Conservation (phyloP, 2,329 filamentous ascomycete genomes). For the Phyllosticta capitalensis region DNA sequence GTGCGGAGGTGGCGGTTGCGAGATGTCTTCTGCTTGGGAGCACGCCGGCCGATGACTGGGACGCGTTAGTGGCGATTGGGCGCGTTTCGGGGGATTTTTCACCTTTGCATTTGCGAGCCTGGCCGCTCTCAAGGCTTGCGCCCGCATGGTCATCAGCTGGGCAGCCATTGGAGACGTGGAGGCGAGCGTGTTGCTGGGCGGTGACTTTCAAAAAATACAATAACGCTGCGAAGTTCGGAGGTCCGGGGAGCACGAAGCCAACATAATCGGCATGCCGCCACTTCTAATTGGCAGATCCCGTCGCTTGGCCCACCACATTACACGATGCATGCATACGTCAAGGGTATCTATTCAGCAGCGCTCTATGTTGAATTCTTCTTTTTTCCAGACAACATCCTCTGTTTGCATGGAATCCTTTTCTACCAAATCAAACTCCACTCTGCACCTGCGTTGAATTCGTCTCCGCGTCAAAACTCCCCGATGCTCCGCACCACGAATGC, state of each 20-base stretch:
- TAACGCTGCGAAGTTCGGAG: too few relatives aligned
- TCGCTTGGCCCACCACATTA: conserved; percentile 4
- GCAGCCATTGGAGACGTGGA: conserved; percentile 9
- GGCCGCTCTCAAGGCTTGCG: conserved; percentile 23
- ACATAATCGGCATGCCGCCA: too few relatives aligned
- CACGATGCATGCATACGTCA: not conserved
- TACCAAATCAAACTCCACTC: not conserved
- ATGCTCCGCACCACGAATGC: too few relatives aligned
- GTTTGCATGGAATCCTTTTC: conserved; percentile 2
- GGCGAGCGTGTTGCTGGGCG: conserved; percentile 1
- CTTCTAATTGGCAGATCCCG: conserved; percentile 4
- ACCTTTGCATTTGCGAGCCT: conserved; percentile 25
- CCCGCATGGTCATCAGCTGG: conserved; percentile 22
- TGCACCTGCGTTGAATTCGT: not conserved
- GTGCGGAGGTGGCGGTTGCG: conserved; percentile 24
- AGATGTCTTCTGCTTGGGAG: conserved; percentile 20
- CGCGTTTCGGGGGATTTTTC: conserved; percentile 12
- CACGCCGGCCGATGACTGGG: conserved; percentile 16
- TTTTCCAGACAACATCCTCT: conserved; percentile 1
- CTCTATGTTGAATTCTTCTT: conserved; percentile 8
- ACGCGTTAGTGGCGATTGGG: conserved; percentile 15
- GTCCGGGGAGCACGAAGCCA: too few relatives aligned
- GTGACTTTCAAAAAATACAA: conserved; percentile 10
- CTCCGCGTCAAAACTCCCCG: not conserved
- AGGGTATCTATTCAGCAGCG: conserved; percentile 11